Conservation (phyloP, 768 basidiomycete genomes). For the Trichaptum fuscoviolaceum region DNA sequence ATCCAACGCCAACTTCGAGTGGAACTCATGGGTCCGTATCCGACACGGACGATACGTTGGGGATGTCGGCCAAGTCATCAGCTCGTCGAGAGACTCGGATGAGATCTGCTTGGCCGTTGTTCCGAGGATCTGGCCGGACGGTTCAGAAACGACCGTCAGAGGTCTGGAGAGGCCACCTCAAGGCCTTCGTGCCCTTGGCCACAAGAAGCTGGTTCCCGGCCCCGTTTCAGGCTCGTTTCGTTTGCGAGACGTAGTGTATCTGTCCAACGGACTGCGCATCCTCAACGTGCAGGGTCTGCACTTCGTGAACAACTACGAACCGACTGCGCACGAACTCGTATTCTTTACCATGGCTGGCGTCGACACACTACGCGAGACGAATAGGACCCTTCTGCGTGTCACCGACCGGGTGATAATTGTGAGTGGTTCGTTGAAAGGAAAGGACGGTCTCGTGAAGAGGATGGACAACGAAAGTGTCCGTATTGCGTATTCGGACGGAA, state of each 20-base stretch:
- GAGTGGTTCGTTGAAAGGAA: background rate
- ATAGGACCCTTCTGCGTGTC: background rate
- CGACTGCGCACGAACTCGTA: background rate
- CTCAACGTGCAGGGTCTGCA: background rate
- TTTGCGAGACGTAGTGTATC: background rate
- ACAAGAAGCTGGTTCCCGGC: background rate
- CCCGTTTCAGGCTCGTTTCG: background rate
- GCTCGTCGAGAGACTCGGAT: background rate
- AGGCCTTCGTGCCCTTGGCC: background rate
- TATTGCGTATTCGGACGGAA: background rate
- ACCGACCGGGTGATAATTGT: background rate
- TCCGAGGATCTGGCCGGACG: background rate
- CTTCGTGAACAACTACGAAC: background rate
- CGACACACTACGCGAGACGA: background rate
- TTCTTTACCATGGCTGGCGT: background rate
- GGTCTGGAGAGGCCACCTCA: background rate
- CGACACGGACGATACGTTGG: background rate
- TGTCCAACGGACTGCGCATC: background rate
- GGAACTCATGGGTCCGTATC: background rate
- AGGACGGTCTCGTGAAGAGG: background rate
- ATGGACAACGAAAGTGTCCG: background rate
- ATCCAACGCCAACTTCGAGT: background rate
- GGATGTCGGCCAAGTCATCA: background rate
- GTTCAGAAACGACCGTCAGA: background rate
- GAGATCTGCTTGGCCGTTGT: background rate